phyloP scores from a whole-genome alignment of 1,284 basidiomycete genomes.

The Chondrostereum purpureum region DNA sequence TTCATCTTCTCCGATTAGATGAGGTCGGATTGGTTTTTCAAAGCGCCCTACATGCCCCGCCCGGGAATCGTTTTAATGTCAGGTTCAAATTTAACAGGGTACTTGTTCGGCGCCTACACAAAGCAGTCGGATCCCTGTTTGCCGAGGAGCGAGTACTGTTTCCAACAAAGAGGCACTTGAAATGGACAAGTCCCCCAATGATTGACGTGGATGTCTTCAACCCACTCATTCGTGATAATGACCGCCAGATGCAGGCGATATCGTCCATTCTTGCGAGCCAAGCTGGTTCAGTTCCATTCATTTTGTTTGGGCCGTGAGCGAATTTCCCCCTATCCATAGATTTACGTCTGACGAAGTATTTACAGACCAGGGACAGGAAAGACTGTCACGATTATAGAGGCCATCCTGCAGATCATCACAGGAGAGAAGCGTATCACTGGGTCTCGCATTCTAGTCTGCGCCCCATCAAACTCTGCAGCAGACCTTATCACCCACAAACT shows the following conservation, averaged over 20 bases:
- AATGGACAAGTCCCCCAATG: neutral
- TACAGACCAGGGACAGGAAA: neutral
- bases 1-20: conserved; percentile 7
- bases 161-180: conserved; percentile 27
- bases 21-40: conserved; percentile 6
- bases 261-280: neutral
- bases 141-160: conserved; percentile 34
- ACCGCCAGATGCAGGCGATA: neutral
- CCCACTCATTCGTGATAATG: neutral
- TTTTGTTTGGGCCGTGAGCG: neutral
- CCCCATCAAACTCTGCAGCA: conserved; percentile 13
- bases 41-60: conserved; percentile 1
- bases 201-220: neutral
- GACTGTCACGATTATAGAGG: neutral
- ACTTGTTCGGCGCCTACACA: conserved; percentile 38
- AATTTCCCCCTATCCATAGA: neutral
- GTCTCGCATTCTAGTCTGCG: neutral
- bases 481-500: conserved; percentile 43
- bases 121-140: conserved; percentile 40
- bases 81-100: conserved; percentile 39
- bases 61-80: conserved; percentile 22
- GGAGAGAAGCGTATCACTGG: neutral
- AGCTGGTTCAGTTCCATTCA: neutral
- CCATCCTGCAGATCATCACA: neutral
- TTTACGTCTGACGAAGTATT: neutral